A percentile compares a stretch with the other conserved stretches of the same genome.
Evolutionary conservation across 257 asterid genomes (phyloP).

Genomic region (Forsythia viridissima): DNA sequence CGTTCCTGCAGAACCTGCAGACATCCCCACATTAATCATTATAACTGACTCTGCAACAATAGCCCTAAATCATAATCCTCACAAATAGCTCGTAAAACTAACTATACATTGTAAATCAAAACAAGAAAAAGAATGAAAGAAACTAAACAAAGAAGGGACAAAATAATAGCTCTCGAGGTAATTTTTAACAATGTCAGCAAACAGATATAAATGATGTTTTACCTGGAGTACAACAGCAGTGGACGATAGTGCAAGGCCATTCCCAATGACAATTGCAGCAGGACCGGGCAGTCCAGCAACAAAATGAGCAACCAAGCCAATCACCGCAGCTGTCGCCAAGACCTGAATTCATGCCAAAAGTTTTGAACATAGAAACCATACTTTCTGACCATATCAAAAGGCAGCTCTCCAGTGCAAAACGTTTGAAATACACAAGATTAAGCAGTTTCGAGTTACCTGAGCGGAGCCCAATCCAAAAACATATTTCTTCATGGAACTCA

Average conservation of each 20-base stretch:
- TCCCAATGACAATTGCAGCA: slow-evolving; percentile 95
- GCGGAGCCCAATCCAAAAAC: slow-evolving; percentile 98
- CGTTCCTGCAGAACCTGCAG: slow-evolving; percentile 97
- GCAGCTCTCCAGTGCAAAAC: slow-evolving; percentile 1
- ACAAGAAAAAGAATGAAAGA: background rate
- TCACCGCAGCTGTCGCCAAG: slow-evolving; percentile 78
- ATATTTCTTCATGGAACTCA: slow-evolving; percentile 99
- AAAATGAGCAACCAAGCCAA: slow-evolving; percentile 76
- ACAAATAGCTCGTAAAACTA: slow-evolving; percentile 2
- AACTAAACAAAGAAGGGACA: background rate
- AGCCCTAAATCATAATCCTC: slow-evolving; percentile 1
- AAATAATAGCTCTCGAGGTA: background rate
- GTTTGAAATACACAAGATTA: slow-evolving; percentile 12
- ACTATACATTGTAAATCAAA: background rate
- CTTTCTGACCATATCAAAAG: slow-evolving; percentile 3
- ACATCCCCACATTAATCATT: slow-evolving; percentile 29
- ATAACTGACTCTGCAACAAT: slow-evolving; percentile 22
- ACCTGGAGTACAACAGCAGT: slow-evolving; percentile 99
- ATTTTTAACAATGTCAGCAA: slow-evolving; percentile 2
- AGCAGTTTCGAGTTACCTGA: slow-evolving; percentile 66
- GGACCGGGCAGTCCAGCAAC: slow-evolving; percentile 90
- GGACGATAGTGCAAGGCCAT: slow-evolving; percentile 98
- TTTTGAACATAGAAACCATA: slow-evolving; percentile 11
- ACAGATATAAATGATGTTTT: slow-evolving; percentile 14
- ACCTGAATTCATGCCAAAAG: slow-evolving; percentile 53